These are phyloP conservation scores for Kurtzmaniella natalensis DNA, from an alignment of 1,139 yeast genomes.

Conservation along the genomic window DNA sequence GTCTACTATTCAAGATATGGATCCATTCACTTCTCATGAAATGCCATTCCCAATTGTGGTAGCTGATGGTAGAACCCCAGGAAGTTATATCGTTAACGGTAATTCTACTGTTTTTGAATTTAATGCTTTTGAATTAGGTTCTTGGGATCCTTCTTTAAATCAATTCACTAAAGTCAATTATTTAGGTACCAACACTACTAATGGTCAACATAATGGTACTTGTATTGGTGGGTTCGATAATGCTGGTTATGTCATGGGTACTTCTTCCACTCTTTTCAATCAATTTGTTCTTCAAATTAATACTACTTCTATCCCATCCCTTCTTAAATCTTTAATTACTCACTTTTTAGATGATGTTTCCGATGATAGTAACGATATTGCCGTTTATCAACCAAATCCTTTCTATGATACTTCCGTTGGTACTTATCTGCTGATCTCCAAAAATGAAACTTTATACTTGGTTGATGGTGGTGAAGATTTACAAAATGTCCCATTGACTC, in stretches of 20 bases:
- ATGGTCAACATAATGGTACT: conserved; percentile 47
- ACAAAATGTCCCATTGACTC: conserved; percentile 37
- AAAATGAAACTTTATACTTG: conserved; percentile 33
- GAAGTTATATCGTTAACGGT: conserved; percentile 46
- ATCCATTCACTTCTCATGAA: conserved; percentile 50
- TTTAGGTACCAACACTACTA: conserved; percentile 61
- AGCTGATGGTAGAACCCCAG: conserved; percentile 76
- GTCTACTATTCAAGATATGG: conserved; percentile 53
- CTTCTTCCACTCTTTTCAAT: conserved; percentile 79
- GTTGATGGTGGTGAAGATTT: conserved; percentile 46
- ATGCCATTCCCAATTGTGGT: conserved; percentile 86
- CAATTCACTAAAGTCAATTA: conserved; percentile 67
- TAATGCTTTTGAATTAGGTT: conserved; percentile 80
- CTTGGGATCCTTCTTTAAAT: conserved; percentile 78
- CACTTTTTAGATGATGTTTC: conserved; percentile 45
- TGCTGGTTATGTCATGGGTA: conserved; percentile 80
- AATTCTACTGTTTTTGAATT: conserved; percentile 78
- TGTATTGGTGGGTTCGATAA: conserved; percentile 76
- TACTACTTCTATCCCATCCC: conserved; percentile 49
- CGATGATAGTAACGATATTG: conserved; percentile 39
- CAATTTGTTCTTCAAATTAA: conserved; percentile 65
- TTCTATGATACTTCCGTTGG: conserved; percentile 44
- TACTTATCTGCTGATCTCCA: conserved; percentile 20
- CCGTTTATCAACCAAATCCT: conserved; percentile 50
- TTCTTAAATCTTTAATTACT: conserved; percentile 38